Evolutionary conservation across 2,329 filamentous ascomycete species (phyloP), one percentile per base, ranked within the genome.

Genomic region (Pseudogymnoascus sp.): DNA sequence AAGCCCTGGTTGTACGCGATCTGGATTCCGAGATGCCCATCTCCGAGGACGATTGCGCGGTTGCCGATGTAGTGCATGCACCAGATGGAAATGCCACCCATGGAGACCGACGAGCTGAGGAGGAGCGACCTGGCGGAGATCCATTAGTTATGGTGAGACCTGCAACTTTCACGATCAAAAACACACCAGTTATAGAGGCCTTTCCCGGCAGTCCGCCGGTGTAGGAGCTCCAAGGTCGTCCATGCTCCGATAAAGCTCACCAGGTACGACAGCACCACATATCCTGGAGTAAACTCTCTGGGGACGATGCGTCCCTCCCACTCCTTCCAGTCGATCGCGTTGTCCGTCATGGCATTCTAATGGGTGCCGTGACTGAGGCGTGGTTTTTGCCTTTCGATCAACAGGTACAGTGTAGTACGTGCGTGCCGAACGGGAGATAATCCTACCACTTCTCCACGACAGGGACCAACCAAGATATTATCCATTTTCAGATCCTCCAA

Each of bases 51-150:
- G 66, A 93, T 89, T 13, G 91, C 90, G 62, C 89, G 83, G 73
- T 95, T 93, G 21, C 90, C 91, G 68, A 95, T 88, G 71, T 90
- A 93, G 73, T 95, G 90, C 83, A 90, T 90, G 70, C 83, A 88
- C 88, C 87, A 91, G 65, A 90, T 90, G 41, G 87, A 80, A 66
- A 91, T 85, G 2, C 87, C 88, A 6, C 89, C 89, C 88, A 92
- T 90, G 2, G 85, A 83, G 25, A 90, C 77, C 4, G 88, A 84
- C 5, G 88, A 84, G 37, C 83, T 83, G 11, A 86, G 69, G 2
- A 92, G 79, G 1, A 90, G 78, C 67, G 87, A 79, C 77, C 86
- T 88, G 67, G 14, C 16, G 39, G 25, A 23, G 14, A 25, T 21
- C 21, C 21, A 41, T 21, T 19, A 41, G 37, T n/a, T 21, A 21